Conservation (phyloP, 306 rosid species). For the Prunus campanulata region DNA sequence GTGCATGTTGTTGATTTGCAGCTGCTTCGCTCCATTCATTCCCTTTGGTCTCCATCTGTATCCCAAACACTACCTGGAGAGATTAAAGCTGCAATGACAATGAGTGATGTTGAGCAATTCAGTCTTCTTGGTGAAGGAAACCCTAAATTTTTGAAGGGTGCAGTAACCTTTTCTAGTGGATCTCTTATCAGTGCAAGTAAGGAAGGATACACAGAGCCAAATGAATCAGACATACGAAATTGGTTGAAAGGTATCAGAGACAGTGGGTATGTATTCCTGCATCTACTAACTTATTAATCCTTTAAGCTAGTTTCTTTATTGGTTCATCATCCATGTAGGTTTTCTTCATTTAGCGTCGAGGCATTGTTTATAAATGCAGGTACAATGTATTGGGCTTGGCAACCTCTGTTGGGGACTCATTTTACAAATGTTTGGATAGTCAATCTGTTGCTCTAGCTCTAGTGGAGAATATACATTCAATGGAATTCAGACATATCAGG, state of each 20-base stretch:
- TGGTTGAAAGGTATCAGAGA: conserved; percentile 96
- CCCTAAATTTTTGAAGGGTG: conserved; percentile 63
- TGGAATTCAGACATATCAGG: conserved; percentile 95
- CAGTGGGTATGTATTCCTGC: conserved; percentile 65
- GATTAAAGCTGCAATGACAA: conserved; percentile 78
- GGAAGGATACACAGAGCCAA: conserved; percentile 69
- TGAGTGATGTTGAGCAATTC: conserved; percentile 73
- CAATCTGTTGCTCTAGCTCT: conserved; percentile 68
- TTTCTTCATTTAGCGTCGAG: conserved; percentile 17
- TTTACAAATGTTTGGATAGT: conserved; percentile 70
- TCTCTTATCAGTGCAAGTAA: conserved; percentile 45
- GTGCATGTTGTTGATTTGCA: conserved; percentile 40
- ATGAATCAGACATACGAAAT: conserved; percentile 73
- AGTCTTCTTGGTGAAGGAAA: conserved; percentile 92
- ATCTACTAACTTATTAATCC: background rate
- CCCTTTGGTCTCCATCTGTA: conserved; percentile 87
- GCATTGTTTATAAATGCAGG: conserved; percentile 37
- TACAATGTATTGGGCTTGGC: conserved; percentile 93
- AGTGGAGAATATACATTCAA: conserved; percentile 86
- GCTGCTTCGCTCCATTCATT: conserved; percentile 82
- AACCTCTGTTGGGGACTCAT: conserved; percentile 72
- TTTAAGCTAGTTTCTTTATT: conserved; percentile 9
- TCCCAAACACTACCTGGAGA: conserved; percentile 72
- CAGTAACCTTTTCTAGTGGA: conserved; percentile 42
- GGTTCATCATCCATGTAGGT: conserved; percentile 4